phyloP scores from a whole-genome alignment of 2,329 filamentous ascomycete genomes.

The Colletotrichum gloeosporioides region DNA sequence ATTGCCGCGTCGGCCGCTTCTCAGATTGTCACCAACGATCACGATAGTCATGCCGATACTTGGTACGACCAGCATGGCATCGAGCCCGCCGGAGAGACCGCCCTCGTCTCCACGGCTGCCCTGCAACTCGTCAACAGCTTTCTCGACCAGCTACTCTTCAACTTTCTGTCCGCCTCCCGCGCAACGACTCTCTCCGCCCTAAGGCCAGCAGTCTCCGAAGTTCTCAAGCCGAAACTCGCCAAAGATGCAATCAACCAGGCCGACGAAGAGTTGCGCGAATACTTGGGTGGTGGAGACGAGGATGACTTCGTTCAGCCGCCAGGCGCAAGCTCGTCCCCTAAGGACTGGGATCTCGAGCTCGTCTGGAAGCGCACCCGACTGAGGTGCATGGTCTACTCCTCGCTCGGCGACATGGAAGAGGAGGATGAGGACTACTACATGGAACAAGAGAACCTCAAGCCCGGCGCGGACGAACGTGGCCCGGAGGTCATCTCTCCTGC shows the following conservation, averaged over 20 bases:
- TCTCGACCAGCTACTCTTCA: conserved; percentile 91
- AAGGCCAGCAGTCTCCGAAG: conserved; percentile 82
- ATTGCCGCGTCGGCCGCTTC: conserved; percentile 88
- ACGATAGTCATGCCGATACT: conserved; percentile 74
- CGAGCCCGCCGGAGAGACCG: conserved; percentile 69
- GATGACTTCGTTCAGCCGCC: conserved; percentile 70
- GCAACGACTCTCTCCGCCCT: conserved; percentile 79
- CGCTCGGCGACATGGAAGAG: conserved; percentile 95
- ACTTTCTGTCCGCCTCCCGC: conserved; percentile 80
- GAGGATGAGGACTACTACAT: conserved; percentile 93
- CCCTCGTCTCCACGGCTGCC: conserved; percentile 74
- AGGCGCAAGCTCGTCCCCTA: conserved; percentile 48
- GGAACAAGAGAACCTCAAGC: conserved; percentile 76
- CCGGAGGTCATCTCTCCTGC: conserved; percentile 83
- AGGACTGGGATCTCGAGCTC: conserved; percentile 87
- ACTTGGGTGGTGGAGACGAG: conserved; percentile 79
- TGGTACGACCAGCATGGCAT: conserved; percentile 74
- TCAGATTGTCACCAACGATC: conserved; percentile 88
- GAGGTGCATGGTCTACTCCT: conserved; percentile 98
- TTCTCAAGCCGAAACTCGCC: conserved; percentile 88
- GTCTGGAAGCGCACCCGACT: conserved; percentile 93
- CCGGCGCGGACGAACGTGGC: conserved; percentile 59
- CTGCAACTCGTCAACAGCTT: conserved; percentile 87
- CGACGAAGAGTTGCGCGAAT: conserved; percentile 86
- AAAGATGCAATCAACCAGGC: conserved; percentile 83